Conservation (phyloP, 441 rosid species). For the Pelargonium cotyledonis region DNA sequence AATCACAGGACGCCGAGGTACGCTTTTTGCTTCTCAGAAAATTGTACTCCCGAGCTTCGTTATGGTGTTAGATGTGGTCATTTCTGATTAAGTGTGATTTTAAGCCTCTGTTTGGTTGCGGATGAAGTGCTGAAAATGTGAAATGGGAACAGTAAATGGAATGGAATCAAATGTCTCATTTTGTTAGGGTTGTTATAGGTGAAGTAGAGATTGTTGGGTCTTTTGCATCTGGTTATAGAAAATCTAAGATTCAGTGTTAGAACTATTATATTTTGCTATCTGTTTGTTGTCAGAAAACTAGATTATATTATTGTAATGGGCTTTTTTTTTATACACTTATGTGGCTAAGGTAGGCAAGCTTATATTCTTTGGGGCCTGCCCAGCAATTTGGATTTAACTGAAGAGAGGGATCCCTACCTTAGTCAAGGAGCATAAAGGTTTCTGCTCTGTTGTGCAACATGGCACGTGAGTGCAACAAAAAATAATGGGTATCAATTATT, state of each 20-base stretch:
- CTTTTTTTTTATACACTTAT: neutral
- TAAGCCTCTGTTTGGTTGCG: neutral
- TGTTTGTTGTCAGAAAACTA: neutral
- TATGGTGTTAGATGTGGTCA: neutral
- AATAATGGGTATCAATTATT: neutral
- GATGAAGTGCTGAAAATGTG: neutral
- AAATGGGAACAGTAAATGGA: neutral
- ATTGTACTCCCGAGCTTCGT: neutral
- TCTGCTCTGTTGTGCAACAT: neutral
- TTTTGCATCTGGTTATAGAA: neutral
- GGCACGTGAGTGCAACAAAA: neutral
- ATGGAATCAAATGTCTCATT: neutral
- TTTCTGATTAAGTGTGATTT: neutral
- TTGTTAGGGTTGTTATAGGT: neutral
- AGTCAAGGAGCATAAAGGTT: neutral
- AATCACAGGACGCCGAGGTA: constrained; percentile 98
- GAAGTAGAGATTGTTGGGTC: neutral
- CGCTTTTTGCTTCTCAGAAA: neutral
- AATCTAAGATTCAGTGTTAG: neutral
- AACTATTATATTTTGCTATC: neutral
- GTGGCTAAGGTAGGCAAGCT: neutral
- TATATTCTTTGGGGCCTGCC: neutral
- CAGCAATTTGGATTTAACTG: neutral
- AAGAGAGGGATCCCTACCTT: neutral
- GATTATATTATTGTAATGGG: neutral